Percentiles rank a stretch among this genome's conserved stretches.
These are phyloP conservation scores for Theileria parva DNA, from an alignment of 169 alveolate species.

Conservation along the genomic window DNA sequence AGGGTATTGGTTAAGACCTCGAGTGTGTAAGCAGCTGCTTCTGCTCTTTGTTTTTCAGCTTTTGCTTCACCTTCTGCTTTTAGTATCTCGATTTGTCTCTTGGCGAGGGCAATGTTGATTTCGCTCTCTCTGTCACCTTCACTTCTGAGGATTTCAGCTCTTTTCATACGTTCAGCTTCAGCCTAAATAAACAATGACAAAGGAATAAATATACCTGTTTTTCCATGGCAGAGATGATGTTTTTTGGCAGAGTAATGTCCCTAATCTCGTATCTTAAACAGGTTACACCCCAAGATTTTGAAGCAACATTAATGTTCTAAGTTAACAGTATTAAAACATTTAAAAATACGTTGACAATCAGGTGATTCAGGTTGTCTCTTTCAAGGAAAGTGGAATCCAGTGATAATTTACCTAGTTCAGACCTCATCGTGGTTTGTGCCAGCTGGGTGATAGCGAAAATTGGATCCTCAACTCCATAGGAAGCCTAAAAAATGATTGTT, in stretches of 20 bases:
- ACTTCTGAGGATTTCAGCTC: conserved; percentile 90
- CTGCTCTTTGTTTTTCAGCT: conserved; percentile 80
- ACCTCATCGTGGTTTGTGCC: conserved; percentile 95
- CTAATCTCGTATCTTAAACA: conserved; percentile 92
- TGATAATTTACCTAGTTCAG: conserved; percentile 94
- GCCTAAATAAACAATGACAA: conserved; percentile 69
- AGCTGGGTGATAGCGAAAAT: conserved; percentile 88
- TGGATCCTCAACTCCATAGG: conserved; percentile 94
- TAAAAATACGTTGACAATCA: conserved; percentile 81
- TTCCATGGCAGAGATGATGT: conserved; percentile 92
- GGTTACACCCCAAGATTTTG: conserved; percentile 92
- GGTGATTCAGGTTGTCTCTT: conserved; percentile 87
- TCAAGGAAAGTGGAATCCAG: conserved; percentile 93
- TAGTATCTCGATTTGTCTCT: conserved; percentile 81
- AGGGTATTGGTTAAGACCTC: conserved; percentile 72
- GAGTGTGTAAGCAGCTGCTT: conserved; percentile 83
- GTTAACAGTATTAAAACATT: conserved; percentile 32
- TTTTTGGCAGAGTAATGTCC: conserved; percentile 91
- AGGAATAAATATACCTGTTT: conserved; percentile 62
- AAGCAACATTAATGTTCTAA: conserved; percentile 82
- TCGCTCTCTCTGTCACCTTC: conserved; percentile 90
- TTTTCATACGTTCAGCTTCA: conserved; percentile 92
- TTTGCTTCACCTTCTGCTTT: conserved; percentile 90
- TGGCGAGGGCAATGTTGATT: conserved; percentile 91
- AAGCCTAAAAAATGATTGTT: conserved; percentile 67